Conservation (phyloP, 805 yeast genomes). For the Saccharomyces paradoxus region DNA sequence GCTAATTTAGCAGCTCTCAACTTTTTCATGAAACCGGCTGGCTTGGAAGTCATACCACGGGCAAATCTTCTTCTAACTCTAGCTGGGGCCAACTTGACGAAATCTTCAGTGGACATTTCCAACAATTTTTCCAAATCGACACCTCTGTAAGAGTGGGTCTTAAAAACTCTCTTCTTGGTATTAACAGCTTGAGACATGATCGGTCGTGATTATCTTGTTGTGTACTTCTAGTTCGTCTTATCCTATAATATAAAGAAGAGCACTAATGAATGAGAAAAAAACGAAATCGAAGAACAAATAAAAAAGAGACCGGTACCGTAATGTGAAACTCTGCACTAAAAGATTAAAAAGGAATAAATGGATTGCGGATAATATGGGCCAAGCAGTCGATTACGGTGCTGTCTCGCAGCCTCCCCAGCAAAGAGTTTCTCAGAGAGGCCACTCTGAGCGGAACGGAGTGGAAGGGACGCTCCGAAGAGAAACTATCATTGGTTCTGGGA, state of each 20-base stretch:
- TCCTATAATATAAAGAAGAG: neutral
- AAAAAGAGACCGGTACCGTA: neutral
- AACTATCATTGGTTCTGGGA: neutral
- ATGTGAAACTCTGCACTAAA: neutral
- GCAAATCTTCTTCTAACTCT: slow-evolving; percentile 99
- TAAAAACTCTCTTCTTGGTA: slow-evolving; percentile 82
- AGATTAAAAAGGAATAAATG: neutral
- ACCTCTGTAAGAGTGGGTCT: slow-evolving; percentile 97
- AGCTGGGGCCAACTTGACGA: slow-evolving; percentile 92
- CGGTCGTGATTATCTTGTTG: neutral
- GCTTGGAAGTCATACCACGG: slow-evolving; percentile 92
- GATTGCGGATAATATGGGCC: neutral
- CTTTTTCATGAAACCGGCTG: slow-evolving; percentile 93
- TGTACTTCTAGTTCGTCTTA: slow-evolving; percentile 1
- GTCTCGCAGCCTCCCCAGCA: neutral
- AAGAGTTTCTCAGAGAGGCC: neutral
- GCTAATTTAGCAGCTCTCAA: slow-evolving; percentile 94
- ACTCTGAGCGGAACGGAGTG: neutral
- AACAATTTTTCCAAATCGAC: slow-evolving; percentile 91
- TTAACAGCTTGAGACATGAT: slow-evolving; percentile 29
- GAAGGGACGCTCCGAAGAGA: neutral
- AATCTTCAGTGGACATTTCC: slow-evolving; percentile 92
- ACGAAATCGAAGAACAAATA: neutral
- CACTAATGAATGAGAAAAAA: neutral
- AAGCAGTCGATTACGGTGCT: neutral